phyloP scores from a whole-genome alignment of 768 basidiomycete species.

The Punctularia strigosozonata region DNA sequence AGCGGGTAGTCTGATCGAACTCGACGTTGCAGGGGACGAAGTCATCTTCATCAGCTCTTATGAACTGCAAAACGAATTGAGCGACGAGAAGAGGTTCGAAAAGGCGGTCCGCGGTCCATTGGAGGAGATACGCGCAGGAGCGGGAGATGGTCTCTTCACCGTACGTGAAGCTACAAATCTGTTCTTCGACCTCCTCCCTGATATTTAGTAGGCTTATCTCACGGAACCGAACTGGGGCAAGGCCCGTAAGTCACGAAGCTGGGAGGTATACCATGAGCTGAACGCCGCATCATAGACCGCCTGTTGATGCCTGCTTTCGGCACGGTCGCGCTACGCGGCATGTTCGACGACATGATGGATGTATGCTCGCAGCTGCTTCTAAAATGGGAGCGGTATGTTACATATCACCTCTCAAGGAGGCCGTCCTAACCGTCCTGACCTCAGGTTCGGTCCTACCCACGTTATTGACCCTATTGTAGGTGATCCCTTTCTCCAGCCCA shows the following conservation, averaged over 20 bases:
- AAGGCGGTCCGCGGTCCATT: conserved; percentile 26
- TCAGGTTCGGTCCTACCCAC: conserved; percentile 29
- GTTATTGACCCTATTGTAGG: conserved; percentile 30
- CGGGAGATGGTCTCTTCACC: conserved; percentile 31
- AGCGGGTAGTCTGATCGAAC: not conserved
- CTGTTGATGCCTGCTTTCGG: conserved; percentile 32
- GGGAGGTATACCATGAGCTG: too few species aligned
- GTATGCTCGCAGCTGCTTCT: conserved; percentile 29
- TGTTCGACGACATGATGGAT: conserved; percentile 39
- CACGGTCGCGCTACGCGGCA: conserved; percentile 26
- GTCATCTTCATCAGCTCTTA: conserved; percentile 21
- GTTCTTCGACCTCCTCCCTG: conserved; percentile 1
- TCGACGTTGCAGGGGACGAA: conserved; percentile 11
- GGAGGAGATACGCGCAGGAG: conserved; percentile 21
- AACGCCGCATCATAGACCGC: conserved; percentile 16
- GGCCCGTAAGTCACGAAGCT: conserved; percentile 21
- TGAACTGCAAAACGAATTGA: conserved; percentile 27
- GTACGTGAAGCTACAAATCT: conserved; percentile 9
- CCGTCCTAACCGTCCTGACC: not conserved
- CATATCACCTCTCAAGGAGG: not conserved
- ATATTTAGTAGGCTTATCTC: conserved; percentile 18
- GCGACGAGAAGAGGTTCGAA: conserved; percentile 29
- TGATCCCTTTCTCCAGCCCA: too few species aligned
- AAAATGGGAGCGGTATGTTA: conserved; percentile 29
- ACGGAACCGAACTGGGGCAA: conserved; percentile 36